Percentiles rank a stretch among this genome's conserved stretches.
phyloP scores from a whole-genome alignment of 169 alveolate species.

The Cryptosporidium ubiquitum region DNA sequence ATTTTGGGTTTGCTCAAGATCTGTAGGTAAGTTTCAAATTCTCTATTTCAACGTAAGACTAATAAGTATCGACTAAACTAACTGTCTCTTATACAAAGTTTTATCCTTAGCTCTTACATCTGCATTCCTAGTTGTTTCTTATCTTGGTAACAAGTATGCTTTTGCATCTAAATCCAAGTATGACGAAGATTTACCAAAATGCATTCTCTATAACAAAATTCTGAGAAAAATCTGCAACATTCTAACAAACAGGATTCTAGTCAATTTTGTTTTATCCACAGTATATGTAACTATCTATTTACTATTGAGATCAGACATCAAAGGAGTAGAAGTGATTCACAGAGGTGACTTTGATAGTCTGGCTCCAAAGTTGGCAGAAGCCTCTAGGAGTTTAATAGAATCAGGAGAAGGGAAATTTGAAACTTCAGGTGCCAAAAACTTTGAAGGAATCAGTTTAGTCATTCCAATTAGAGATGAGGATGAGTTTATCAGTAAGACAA shows the following conservation, averaged over 20 bases:
- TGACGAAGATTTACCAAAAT: slow-evolving; percentile 45
- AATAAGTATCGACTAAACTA: neutral
- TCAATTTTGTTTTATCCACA: neutral
- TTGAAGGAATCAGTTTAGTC: slow-evolving; percentile 71
- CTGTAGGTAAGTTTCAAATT: slow-evolving; percentile 30
- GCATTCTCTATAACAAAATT: neutral
- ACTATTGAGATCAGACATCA: neutral
- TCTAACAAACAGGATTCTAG: neutral
- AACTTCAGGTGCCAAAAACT: neutral
- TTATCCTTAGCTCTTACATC: neutral
- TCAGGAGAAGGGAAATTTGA: slow-evolving; percentile 22
- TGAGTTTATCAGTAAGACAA: slow-evolving; percentile 73
- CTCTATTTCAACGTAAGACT: neutral
- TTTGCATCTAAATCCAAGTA: neutral
- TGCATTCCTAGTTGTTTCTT: neutral
- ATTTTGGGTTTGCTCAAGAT: slow-evolving; percentile 47
- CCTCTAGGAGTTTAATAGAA: neutral
- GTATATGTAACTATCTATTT: neutral
- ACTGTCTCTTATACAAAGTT: neutral
- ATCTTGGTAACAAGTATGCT: slow-evolving; percentile 3
- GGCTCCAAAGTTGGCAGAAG: slow-evolving; percentile 29
- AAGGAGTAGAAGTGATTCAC: slow-evolving; percentile 16
- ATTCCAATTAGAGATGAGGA: slow-evolving; percentile 81
- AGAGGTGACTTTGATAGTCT: slow-evolving; percentile 27
- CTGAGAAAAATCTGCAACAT: neutral